These are phyloP conservation scores for Bipolaris bicolor DNA, from an alignment of 2,329 filamentous ascomycete species.

Conservation along the genomic window DNA sequence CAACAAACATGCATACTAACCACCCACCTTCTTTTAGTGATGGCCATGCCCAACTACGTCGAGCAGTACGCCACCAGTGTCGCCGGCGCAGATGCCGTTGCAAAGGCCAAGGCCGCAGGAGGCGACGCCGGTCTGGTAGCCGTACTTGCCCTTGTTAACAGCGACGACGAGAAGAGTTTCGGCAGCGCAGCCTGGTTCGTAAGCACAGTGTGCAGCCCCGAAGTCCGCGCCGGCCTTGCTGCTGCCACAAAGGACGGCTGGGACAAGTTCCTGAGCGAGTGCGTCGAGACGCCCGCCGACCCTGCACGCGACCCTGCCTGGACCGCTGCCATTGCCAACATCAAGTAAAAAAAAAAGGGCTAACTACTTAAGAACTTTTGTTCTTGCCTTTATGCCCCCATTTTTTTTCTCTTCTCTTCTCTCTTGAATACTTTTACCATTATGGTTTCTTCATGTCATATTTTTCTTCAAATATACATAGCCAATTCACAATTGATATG, in stretches of 20 bases:
- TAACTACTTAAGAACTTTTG: conserved; percentile 13
- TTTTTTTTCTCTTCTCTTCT: background rate
- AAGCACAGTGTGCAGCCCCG: conserved; percentile 58
- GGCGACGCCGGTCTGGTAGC: conserved; percentile 46
- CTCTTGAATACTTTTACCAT: background rate
- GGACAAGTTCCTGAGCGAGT: conserved; percentile 59
- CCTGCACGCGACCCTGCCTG: conserved; percentile 58
- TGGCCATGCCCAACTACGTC: conserved; percentile 66
- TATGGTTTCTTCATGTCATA: too few relatives aligned
- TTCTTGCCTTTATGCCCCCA: background rate
- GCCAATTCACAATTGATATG: too few relatives aligned
- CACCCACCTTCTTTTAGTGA: conserved; percentile 46
- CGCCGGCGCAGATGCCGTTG: conserved; percentile 41
- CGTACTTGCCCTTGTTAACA: conserved; percentile 59
- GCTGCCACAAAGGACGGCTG: conserved; percentile 59
- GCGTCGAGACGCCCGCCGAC: conserved; percentile 59
- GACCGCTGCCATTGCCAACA: conserved; percentile 50
- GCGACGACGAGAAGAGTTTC: conserved; percentile 57
- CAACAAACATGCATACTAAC: background rate
- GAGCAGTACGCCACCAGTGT: conserved; percentile 61
- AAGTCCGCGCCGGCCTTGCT: conserved; percentile 54
- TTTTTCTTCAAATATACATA: too few relatives aligned
- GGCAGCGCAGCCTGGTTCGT: conserved; percentile 68
- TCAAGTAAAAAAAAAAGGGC: conserved; percentile 13
- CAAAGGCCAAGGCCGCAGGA: conserved; percentile 36